Percentiles rank a stretch among this genome's conserved stretches.
phyloP scores from a whole-genome alignment of 768 basidiomycete genomes.

The Exsudoporus frostii region DNA sequence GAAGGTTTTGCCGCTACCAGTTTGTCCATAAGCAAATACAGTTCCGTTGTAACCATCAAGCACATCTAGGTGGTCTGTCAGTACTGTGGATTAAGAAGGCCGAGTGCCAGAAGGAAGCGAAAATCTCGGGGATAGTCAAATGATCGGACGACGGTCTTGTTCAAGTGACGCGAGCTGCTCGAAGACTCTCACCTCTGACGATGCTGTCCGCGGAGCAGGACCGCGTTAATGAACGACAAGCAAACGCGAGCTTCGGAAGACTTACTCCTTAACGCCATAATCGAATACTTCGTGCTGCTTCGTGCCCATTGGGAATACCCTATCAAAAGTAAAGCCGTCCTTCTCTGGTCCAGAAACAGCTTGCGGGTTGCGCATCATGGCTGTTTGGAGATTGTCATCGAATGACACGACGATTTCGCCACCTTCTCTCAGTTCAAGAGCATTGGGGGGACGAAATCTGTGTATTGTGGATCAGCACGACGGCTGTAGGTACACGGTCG shows the following conservation, averaged over 20 bases:
- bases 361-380: conserved; percentile 70
- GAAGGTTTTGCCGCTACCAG: conserved; percentile 94
- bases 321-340: conserved; percentile 97
- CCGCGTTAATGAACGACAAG: conserved; percentile 17
- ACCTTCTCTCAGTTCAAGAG: conserved; percentile 84
- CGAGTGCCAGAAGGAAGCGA: neutral
- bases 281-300: conserved; percentile 95
- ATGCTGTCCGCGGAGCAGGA: conserved; percentile 48
- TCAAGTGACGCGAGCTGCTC: neutral
- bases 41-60: conserved; percentile 99
- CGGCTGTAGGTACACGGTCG: neutral
- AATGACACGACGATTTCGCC: conserved; percentile 89
- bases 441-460: conserved; percentile 94
- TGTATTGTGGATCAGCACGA: conserved; percentile 5
- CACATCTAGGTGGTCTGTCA: conserved; percentile 63
- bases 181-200: conserved; percentile 66
- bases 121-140: neutral
- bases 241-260: conserved; percentile 14
- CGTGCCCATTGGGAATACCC: conserved; percentile 91
- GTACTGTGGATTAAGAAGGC: conserved; percentile 5
- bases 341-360: conserved; percentile 82
- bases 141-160: neutral
- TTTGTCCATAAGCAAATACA: conserved; percentile 96
- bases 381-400: conserved; percentile 81
- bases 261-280: conserved; percentile 96